phyloP scores from a whole-genome alignment of 2,329 filamentous ascomycete species.

The Alternaria burnsii region DNA sequence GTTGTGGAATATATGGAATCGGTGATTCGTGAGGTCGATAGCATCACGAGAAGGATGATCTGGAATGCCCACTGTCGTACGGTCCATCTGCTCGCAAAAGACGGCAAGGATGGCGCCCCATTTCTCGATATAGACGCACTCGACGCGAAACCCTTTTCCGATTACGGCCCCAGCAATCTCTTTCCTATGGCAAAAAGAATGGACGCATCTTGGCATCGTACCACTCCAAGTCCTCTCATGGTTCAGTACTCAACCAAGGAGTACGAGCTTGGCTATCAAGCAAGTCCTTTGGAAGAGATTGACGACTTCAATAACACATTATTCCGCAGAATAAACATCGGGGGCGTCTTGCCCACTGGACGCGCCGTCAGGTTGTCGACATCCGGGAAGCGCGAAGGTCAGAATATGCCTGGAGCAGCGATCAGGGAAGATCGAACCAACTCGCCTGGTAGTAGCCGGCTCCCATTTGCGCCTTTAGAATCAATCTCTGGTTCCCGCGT shows the following conservation, averaged over 20 bases:
- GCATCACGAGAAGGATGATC: constrained; percentile 34
- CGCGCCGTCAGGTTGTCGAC: constrained; percentile 13
- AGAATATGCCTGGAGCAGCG: constrained; percentile 9
- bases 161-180: constrained; percentile 24
- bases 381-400: constrained; percentile 14
- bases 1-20: constrained; percentile 27
- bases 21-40: constrained; percentile 24
- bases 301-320: constrained; percentile 23
- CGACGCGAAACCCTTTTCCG: constrained; percentile 17
- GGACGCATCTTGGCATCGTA: constrained; percentile 35
- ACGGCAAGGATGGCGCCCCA: constrained; percentile 22
- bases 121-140: constrained; percentile 32
- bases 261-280: constrained; percentile 24
- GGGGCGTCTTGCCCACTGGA: constrained; percentile 12
- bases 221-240: constrained; percentile 22
- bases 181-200: constrained; percentile 17
- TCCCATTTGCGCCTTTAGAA: background rate
- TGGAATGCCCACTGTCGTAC: constrained; percentile 32
- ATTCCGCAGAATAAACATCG: constrained; percentile 8
- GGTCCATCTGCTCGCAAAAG: constrained; percentile 30
- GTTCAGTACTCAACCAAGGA: constrained; percentile 28
- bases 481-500: background rate
- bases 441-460: background rate
- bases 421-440: background rate
- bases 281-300: constrained; percentile 30